These are phyloP conservation scores for Clonostachys solani DNA, from an alignment of 2,329 filamentous ascomycete species.

Conservation along the genomic window DNA sequence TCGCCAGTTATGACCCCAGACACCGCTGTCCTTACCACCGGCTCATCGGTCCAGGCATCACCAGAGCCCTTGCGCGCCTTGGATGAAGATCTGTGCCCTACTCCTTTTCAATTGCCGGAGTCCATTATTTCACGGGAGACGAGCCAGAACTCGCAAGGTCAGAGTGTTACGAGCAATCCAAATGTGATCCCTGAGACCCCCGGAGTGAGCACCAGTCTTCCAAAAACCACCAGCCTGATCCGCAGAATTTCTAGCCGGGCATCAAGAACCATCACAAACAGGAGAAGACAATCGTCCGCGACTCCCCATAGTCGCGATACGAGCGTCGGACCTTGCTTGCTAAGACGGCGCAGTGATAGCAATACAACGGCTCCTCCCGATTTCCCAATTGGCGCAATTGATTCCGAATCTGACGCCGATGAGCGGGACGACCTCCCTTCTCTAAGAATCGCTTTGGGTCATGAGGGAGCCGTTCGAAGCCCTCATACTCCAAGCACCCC, in stretches of 20 bases:
- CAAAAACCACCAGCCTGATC: conserved; percentile 54
- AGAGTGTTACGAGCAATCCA: conserved; percentile 51
- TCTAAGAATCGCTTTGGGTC: conserved; percentile 25
- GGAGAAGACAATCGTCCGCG: conserved; percentile 74
- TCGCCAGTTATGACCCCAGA: conserved; percentile 57
- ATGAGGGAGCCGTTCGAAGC: conserved; percentile 38
- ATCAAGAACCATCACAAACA: conserved; percentile 57
- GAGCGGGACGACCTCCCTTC: conserved; percentile 38
- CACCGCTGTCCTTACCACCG: conserved; percentile 46
- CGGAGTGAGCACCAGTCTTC: conserved; percentile 10
- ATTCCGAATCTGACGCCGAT: conserved; percentile 55
- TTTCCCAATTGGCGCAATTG: conserved; percentile 31
- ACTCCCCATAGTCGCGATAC: conserved; percentile 76
- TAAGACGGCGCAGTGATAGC: conserved; percentile 85
- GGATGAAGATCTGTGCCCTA: conserved; percentile 45
- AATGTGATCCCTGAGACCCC: conserved; percentile 46
- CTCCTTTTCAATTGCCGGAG: conserved; percentile 68
- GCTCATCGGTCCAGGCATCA: conserved; percentile 62
- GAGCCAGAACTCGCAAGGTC: conserved; percentile 59
- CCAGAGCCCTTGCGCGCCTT: conserved; percentile 57
- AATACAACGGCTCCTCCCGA: conserved; percentile 64
- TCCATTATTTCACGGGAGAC: conserved; percentile 58
- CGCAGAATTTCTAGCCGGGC: conserved; percentile 81
- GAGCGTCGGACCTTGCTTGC: conserved; percentile 83
- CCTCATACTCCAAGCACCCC: conserved; percentile 43